Evolutionary conservation across 1,284 basidiomycete species (phyloP).

Genomic region (Pascua sp.): DNA sequence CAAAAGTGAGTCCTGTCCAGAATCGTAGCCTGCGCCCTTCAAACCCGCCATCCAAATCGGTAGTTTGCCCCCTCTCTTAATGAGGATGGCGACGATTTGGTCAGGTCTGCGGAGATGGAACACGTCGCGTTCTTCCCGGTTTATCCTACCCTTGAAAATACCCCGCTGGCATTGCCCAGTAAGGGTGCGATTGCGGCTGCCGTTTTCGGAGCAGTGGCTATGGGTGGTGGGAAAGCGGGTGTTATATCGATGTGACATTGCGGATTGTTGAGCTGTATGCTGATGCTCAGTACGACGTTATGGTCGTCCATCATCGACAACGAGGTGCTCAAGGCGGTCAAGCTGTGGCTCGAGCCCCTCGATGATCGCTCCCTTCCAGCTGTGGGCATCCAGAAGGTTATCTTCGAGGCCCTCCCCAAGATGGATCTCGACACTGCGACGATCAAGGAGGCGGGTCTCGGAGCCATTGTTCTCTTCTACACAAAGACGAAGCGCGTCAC

Average conservation of each 20-base stretch:
- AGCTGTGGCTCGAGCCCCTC: constrained; percentile 90
- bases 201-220: no score
- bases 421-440: constrained; percentile 91
- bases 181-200: no score
- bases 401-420: constrained; percentile 77
- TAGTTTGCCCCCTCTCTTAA: no score
- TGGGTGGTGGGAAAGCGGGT: no score
- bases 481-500: constrained; percentile 82
- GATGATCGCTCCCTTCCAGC: constrained; percentile 89
- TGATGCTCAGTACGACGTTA: constrained; percentile 63
- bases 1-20: constrained; percentile 68
- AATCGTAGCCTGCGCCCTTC: no score
- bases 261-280: constrained; percentile 1
- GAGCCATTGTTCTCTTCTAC: constrained; percentile 93
- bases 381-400: constrained; percentile 89
- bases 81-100: no score
- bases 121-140: no score
- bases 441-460: constrained; percentile 86
- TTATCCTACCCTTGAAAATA: no score
- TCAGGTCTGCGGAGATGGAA: no score
- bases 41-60: no score
- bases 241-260: no score
- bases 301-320: constrained; percentile 93
- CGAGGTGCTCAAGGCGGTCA: constrained; percentile 85
- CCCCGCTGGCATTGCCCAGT: background rate